These are phyloP conservation scores for Cystofilobasidium macerans DNA, from an alignment of 768 basidiomycete species.

Conservation along the genomic window DNA sequence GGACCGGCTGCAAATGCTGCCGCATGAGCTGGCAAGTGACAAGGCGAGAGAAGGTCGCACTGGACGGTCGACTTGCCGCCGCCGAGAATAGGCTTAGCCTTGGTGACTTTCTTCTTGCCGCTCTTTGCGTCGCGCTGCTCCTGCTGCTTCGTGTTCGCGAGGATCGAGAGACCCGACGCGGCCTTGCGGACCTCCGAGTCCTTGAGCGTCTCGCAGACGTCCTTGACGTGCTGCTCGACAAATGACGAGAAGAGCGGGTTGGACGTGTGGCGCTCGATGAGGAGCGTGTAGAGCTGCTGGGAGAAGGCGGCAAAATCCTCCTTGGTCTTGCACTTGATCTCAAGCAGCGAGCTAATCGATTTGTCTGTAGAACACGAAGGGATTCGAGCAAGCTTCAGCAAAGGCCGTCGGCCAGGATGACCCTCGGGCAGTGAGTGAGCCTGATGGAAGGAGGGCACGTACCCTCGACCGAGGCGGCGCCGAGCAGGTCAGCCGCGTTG, in stretches of 20 bases:
- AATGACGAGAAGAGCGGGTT: slow-evolving; percentile 77
- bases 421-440: background rate
- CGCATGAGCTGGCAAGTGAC: too few relatives aligned
- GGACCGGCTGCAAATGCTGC: background rate
- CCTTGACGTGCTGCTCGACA: slow-evolving; percentile 69
- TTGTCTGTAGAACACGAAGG: background rate
- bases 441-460: background rate
- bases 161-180: slow-evolving; percentile 65
- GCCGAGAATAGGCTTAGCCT: slow-evolving; percentile 64
- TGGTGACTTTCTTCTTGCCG: slow-evolving; percentile 70
- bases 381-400: background rate
- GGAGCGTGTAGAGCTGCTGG: slow-evolving; percentile 55
- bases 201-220: slow-evolving; percentile 62
- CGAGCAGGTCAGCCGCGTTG: slow-evolving; percentile 71
- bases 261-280: slow-evolving; percentile 66
- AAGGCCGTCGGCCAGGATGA: background rate
- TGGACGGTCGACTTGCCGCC: slow-evolving; percentile 54
- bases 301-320: slow-evolving; percentile 75
- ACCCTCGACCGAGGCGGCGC: slow-evolving; percentile 47
- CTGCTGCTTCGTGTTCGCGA: slow-evolving; percentile 92
- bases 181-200: slow-evolving; percentile 88
- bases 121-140: slow-evolving; percentile 72
- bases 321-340: slow-evolving; percentile 64
- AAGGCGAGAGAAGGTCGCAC: slow-evolving; percentile 42
- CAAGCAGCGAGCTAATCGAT: background rate